Evolutionary conservation across 202 grass and related monocot species (phyloP), one percentile per base, ranked within the genome.

Genomic region (Elaeis oleifera): DNA sequence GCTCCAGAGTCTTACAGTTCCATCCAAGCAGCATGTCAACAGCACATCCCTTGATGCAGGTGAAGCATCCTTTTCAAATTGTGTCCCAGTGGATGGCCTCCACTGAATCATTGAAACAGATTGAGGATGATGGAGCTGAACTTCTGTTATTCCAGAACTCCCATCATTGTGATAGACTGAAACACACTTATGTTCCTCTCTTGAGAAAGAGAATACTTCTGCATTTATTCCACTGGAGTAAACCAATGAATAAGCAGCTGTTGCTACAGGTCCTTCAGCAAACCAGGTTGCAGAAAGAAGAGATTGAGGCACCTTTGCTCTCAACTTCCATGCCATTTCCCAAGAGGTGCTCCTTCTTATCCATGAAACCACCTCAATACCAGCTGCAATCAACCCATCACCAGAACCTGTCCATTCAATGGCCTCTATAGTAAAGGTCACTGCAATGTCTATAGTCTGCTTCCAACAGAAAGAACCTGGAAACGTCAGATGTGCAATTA

Each of bases 71-170:
- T 68, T 67, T 51, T 68, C 64, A 44, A 16, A 61, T 59, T 81
- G 39, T 0, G 51, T 26, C 29, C 51, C 27, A 73, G 60, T 14
- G 19, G 24, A 36, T 70, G 91, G 84, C 70, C 91, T 85, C 91
- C 91, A 96, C 55, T 96, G 91, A 81, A 96, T 96, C 81, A 83
- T 83, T 11, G 68, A 80, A 63, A 96, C 79, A 59, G 81, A 68
- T 51, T 69, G 79, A 18, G 81, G 84, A 81, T 96, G 91, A 13
- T 8, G 59, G 24, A 96, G 81, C 39, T 90, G 81, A 51, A 74
- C 55, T 83, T 76, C 80, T 50, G 70, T 66, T 31, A 81, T 50
- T 4, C 87, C 76, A 51, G 61, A 67, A 71, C 79, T 96, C 29
- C 56, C 65, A 79, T 89, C 84, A 75, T 63, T 84, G 21, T 83